phyloP scores from a whole-genome alignment of 176 grass and related monocot species.

The bread wheat (Triticum aestivum) region DNA sequence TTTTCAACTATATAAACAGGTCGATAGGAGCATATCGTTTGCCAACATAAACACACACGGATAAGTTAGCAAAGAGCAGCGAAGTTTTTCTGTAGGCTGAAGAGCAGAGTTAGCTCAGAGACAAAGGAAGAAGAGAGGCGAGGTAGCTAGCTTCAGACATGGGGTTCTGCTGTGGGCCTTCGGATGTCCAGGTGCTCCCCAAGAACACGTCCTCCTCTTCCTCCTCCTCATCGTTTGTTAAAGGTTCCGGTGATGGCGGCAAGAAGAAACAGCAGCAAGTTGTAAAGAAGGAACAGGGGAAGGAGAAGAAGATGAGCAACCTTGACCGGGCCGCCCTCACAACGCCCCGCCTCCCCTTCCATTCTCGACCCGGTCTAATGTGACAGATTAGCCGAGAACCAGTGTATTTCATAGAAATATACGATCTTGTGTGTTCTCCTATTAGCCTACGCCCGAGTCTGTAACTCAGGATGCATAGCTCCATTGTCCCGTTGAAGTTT shows the following conservation, averaged over 20 bases:
- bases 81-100: background rate
- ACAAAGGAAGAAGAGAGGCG: background rate
- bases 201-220: slow-evolving; percentile 2
- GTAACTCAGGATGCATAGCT: background rate
- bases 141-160: background rate
- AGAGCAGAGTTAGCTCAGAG: background rate
- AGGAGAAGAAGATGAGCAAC: slow-evolving; percentile 14
- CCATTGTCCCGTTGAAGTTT: background rate
- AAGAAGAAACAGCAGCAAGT: background rate
- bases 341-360: slow-evolving; percentile 35
- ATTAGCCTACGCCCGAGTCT: background rate
- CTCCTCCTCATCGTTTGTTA: background rate
- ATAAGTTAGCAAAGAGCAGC: background rate
- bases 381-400: background rate
- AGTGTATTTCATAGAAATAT: too few species aligned
- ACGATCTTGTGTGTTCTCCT: too few species aligned
- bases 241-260: background rate
- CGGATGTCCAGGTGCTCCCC: slow-evolving; percentile 34
- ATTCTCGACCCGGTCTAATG: slow-evolving; percentile 13
- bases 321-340: background rate
- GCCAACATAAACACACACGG: background rate
- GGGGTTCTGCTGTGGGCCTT: slow-evolving; percentile 35
- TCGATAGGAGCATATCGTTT: background rate
- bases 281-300: background rate
- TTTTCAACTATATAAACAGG: background rate